Percentiles rank a stretch among this genome's conserved stretches.
Evolutionary conservation across 1,284 basidiomycete genomes (phyloP).

Genomic region (Ganoderma resinaceum): DNA sequence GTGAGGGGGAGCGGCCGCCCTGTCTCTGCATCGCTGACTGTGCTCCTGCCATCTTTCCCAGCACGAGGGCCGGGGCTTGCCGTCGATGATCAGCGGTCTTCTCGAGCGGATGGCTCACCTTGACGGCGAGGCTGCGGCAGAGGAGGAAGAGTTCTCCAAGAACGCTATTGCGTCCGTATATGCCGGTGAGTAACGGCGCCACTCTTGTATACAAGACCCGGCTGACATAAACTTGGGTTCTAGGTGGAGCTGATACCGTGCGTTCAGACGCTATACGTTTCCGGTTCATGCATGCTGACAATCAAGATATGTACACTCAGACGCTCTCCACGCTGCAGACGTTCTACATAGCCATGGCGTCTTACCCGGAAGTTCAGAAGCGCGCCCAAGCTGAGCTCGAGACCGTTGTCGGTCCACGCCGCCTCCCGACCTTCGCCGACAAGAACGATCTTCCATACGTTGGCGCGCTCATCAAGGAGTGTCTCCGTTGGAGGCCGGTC

Average conservation of each 20-base stretch:
- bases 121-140: not conserved
- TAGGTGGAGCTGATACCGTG: constrained; percentile 2
- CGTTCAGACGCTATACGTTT: not conserved
- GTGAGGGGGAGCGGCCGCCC: constrained; percentile 8
- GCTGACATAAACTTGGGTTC: not conserved
- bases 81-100: constrained; percentile 16
- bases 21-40: not conserved
- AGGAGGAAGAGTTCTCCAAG: constrained; percentile 18
- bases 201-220: not conserved
- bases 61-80: not conserved
- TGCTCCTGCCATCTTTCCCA: not conserved
- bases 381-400: constrained; percentile 42
- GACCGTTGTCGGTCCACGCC: constrained; percentile 25
- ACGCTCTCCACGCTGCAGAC: constrained; percentile 17
- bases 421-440: constrained; percentile 31
- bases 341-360: constrained; percentile 34
- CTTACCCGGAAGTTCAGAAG: constrained; percentile 33
- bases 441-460: constrained; percentile 26
- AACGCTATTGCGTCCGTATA: constrained; percentile 16
- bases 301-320: not conserved
- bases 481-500: constrained; percentile 32
- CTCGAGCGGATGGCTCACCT: constrained; percentile 1
- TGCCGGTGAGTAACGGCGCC: constrained; percentile 12
- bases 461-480: constrained; percentile 26
- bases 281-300: not conserved